Evolutionary conservation across 2,329 filamentous ascomycete genomes (phyloP).

Genomic region (Pseudocercospora crystallina): DNA sequence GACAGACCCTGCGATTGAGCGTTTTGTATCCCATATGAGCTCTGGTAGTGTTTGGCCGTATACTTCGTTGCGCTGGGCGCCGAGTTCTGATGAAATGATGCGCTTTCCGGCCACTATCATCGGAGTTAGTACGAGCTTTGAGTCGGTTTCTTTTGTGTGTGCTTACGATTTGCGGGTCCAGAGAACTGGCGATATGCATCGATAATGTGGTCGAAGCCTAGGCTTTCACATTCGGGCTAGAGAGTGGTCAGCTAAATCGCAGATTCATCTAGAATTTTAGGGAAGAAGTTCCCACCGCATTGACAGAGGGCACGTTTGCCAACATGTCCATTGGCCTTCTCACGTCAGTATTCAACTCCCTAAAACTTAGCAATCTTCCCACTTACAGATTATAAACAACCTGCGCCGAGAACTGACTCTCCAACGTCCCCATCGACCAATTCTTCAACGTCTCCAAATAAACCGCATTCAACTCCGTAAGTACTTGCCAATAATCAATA

Average conservation of each 20-base stretch:
- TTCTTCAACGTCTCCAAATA: conserved; percentile 30
- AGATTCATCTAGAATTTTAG: too few species aligned
- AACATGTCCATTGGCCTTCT: conserved; percentile 34
- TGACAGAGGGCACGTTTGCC: conserved; percentile 31
- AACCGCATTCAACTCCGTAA: conserved; percentile 34
- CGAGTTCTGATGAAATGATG: conserved; percentile 38
- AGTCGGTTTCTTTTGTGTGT: neutral
- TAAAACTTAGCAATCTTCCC: too few species aligned
- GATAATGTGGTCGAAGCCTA: conserved; percentile 35
- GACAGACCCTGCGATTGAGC: conserved; percentile 42
- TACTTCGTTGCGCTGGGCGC: conserved; percentile 29
- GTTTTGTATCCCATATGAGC: conserved; percentile 40
- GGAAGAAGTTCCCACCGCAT: conserved; percentile 14
- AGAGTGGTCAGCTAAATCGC: too few species aligned
- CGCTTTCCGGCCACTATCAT: conserved; percentile 27
- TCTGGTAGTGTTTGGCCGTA: conserved; percentile 34
- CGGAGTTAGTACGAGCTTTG: neutral
- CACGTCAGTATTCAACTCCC: too few species aligned
- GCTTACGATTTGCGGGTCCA: conserved; percentile 32
- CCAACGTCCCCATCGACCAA: conserved; percentile 29
- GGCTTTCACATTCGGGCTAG: conserved; percentile 36
- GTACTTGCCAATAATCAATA: conserved; percentile 33
- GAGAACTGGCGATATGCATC: conserved; percentile 38
- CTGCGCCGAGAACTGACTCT: conserved; percentile 33
- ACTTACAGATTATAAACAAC: conserved; percentile 34